Evolutionary conservation across 2,329 filamentous ascomycete species (phyloP).

Genomic region (Eutypa lata): DNA sequence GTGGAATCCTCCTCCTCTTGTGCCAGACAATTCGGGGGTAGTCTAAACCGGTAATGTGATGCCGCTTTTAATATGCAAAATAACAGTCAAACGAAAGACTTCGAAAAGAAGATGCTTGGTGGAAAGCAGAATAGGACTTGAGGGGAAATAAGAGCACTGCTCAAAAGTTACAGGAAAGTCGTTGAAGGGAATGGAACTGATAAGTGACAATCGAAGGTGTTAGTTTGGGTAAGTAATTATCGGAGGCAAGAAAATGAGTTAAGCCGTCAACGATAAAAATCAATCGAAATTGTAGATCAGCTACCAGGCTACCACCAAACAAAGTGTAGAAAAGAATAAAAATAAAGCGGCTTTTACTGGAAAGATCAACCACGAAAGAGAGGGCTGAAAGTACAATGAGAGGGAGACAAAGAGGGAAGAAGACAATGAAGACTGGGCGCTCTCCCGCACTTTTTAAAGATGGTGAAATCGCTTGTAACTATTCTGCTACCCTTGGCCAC

Average conservation of each 20-base stretch:
- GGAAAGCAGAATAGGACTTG: conserved; percentile 7
- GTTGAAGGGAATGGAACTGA: background rate
- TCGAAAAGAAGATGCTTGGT: conserved; percentile 5
- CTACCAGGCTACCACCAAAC: background rate
- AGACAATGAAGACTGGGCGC: background rate
- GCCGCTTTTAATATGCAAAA: background rate
- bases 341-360: background rate
- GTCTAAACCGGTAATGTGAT: background rate
- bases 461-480: too few species aligned
- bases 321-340: background rate
- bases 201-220: background rate
- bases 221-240: background rate
- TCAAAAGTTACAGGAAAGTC: background rate
- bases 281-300: background rate
- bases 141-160: background rate
- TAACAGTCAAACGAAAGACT: conserved; percentile 8
- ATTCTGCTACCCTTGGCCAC: too few species aligned
- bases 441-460: background rate
- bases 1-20: conserved; percentile 11
- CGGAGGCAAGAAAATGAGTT: background rate
- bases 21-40: conserved; percentile 21
- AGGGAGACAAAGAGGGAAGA: background rate
- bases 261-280: background rate
- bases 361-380: background rate
- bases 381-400: background rate